These are phyloP conservation scores for Agaricus sinodeliciosus DNA, from an alignment of 768 basidiomycete genomes.

Conservation along the genomic window DNA sequence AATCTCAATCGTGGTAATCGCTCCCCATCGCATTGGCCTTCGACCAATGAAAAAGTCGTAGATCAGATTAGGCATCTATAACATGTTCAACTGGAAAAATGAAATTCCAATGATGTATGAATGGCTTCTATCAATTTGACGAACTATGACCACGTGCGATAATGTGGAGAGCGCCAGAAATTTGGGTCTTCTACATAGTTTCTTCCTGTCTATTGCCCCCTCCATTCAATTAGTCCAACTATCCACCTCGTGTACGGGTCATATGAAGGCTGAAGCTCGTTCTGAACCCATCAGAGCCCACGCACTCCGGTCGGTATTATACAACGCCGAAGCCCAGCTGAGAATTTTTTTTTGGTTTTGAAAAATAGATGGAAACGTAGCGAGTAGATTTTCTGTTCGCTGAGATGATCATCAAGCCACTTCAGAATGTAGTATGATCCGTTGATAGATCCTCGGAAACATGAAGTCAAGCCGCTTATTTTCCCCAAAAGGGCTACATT, in stretches of 20 bases:
- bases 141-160: no score
- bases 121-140: no score
- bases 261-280: background rate
- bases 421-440: background rate
- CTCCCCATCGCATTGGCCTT: background rate
- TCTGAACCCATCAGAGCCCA: no score
- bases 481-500: background rate
- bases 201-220: no score
- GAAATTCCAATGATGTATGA: background rate
- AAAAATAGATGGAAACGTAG: no score
- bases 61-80: background rate
- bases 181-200: no score
- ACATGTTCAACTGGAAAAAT: background rate
- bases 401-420: background rate
- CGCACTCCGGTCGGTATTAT: background rate
- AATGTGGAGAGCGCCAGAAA: no score
- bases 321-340: background rate
- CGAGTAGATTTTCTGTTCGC: background rate
- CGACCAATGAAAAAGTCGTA: background rate
- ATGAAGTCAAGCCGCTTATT: background rate
- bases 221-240: background rate
- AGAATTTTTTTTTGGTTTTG: background rate
- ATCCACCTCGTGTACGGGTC: background rate
- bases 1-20: background rate
- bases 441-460: constrained; percentile 3